Evolutionary conservation across 768 basidiomycete genomes (phyloP).

Genomic region (Brasilioporus rufonigricans): DNA sequence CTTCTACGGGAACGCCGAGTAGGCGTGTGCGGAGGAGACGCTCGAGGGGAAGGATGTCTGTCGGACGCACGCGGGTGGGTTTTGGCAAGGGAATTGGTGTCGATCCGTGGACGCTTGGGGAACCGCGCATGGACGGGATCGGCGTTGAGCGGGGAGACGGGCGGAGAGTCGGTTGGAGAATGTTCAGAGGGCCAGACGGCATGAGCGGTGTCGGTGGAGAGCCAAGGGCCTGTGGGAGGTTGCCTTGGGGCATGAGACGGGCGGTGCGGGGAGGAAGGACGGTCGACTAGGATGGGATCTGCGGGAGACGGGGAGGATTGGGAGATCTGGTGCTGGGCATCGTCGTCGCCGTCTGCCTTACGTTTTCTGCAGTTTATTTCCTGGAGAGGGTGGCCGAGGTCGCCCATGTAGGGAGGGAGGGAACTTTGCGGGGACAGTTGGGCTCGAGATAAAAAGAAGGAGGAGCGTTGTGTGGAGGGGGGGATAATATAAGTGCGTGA

Average conservation of each 20-base stretch:
- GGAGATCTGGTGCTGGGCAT: constrained; percentile 30
- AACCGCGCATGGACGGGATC: constrained; percentile 20
- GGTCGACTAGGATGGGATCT: constrained; percentile 37
- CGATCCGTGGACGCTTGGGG: constrained; percentile 32
- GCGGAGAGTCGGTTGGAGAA: constrained; percentile 32
- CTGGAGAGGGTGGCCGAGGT: constrained; percentile 54
- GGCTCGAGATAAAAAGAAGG: constrained; percentile 12
- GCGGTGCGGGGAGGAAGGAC: constrained; percentile 6
- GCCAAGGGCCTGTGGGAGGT: constrained; percentile 33
- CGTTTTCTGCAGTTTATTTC: constrained; percentile 60
- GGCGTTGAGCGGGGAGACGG: constrained; percentile 41
- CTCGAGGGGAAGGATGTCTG: constrained; percentile 13
- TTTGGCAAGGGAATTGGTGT: constrained; percentile 21
- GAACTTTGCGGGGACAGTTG: constrained; percentile 11
- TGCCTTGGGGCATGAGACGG: constrained; percentile 41
- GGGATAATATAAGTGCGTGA: constrained; percentile 31
- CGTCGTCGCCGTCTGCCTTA: constrained; percentile 58
- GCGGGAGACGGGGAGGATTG: constrained; percentile 26
- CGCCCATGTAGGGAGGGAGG: constrained; percentile 48
- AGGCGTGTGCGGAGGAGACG: constrained; percentile 23
- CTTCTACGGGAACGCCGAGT: constrained; percentile 31
- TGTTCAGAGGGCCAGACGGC: constrained; percentile 42
- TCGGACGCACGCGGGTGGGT: constrained; percentile 9
- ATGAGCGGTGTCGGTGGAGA: constrained; percentile 28
- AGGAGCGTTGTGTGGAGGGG: constrained; percentile 9